Conservation (phyloP, 148 eudicot genomes). For the Pouteria glomerata region DNA sequence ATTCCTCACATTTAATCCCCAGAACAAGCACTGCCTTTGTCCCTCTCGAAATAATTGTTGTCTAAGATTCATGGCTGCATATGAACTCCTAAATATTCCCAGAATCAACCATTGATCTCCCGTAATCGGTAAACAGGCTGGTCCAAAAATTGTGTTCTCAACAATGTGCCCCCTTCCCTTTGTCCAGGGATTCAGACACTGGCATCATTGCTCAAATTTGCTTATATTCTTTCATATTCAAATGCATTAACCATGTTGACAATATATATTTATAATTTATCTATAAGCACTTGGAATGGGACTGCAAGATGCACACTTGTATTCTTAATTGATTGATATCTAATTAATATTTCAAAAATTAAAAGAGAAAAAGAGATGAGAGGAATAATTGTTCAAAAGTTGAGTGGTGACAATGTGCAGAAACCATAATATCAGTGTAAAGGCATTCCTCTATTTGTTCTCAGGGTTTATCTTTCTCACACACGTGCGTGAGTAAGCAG, state of each 20-base stretch:
- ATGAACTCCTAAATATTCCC: too few relatives aligned
- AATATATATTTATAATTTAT: not conserved
- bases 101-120: too few relatives aligned
- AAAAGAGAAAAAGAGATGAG: not conserved
- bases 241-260: not conserved
- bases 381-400: not conserved
- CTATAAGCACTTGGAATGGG: not conserved
- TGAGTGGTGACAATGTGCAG: not conserved
- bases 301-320: not conserved
- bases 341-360: not conserved
- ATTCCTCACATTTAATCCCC: too few relatives aligned
- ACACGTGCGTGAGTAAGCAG: too few relatives aligned
- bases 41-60: too few relatives aligned
- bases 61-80: too few relatives aligned
- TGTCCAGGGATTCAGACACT: not conserved
- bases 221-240: too few relatives aligned
- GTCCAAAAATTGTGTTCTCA: too few relatives aligned
- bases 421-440: not conserved
- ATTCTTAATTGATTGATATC: not conserved
- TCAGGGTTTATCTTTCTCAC: not conserved
- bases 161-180: too few relatives aligned
- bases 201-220: not conserved
- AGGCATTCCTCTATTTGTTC: not conserved
- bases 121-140: too few relatives aligned
- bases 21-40: too few relatives aligned